Base-by-base conservation (phyloP, 257 asterid genomes). In the Thymus mandschuricus region DNA sequence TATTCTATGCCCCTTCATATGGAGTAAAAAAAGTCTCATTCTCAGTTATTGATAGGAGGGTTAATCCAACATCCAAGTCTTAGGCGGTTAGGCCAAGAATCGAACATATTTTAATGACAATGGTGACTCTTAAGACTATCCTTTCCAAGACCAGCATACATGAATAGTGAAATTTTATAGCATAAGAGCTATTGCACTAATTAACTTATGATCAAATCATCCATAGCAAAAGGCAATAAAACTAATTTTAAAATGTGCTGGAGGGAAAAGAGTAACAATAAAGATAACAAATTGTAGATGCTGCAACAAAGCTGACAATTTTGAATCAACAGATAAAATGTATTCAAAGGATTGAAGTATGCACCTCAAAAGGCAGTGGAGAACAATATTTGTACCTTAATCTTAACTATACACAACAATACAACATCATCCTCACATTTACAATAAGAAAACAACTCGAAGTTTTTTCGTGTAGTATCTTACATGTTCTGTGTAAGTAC, bases 91-190 rank as follows among this genome's bases (percentile, higher is more conserved):
- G 8, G 54, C 59, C 38, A 58, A 70, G 43, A 30, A 70, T 60
- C 40, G 27, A 61, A 30, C n/a, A 29, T 11, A 13, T 38, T 45
- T 59, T 46, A 71, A 49, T 46, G 49, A 60, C 1, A 15, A 46
- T 7, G 27, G 33, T 60, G 69, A 71, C 5, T 69, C 61, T 50
- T 64, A 62, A 50, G 9, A 35, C 62, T 71, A 50, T 60, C 44
- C 28, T 31, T 40, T 35, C 62, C 41, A 27, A 51, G 63, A 61
- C 31, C 35, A 29, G 31, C 15, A 10, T 21, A 27, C 30, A 33
- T 27, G 60, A 46, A 61, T 50, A 70, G 50, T 43, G 10, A 46
- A 33, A 51, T 29, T 35, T 31, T 64, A 55, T 68, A 54, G 21
- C 21, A 21, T 21, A 21, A 21, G 21, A 21, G 21, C 21, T 21